phyloP scores from a whole-genome alignment of 1,284 basidiomycete species.

The Ceratobasidium sp. region DNA sequence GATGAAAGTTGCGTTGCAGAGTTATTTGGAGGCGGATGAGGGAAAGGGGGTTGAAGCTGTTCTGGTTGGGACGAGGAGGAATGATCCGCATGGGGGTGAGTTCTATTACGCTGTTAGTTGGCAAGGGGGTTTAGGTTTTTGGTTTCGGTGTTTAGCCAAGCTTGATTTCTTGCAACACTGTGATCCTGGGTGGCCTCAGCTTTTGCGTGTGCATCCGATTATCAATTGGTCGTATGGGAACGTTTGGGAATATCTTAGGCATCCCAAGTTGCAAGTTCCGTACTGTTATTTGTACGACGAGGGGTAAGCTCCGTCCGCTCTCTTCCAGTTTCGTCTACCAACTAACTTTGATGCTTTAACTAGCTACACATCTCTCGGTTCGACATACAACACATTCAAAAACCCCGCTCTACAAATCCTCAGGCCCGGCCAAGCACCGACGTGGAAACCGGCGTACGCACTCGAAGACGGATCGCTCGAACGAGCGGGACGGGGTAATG shows the following conservation, averaged over 20 bases:
- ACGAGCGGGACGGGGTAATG: constrained; percentile 63
- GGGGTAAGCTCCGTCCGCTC: constrained; percentile 69
- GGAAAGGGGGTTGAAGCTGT: constrained; percentile 73
- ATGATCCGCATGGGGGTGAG: constrained; percentile 94
- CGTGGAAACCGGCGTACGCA: constrained; percentile 83
- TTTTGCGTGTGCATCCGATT: constrained; percentile 94
- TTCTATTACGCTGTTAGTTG: neutral
- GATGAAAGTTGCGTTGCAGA: constrained; percentile 86
- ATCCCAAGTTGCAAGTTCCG: constrained; percentile 72
- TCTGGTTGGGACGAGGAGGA: constrained; percentile 87
- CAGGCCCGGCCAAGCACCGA: constrained; percentile 20
- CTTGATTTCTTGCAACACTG: constrained; percentile 82
- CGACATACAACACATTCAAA: constrained; percentile 92
- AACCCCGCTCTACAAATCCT: constrained; percentile 72
- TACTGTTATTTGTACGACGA: constrained; percentile 93
- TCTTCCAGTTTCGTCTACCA: no score
- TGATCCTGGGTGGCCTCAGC: constrained; percentile 88
- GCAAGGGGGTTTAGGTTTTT: neutral
- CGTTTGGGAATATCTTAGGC: constrained; percentile 88
- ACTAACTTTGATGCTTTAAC: no score
- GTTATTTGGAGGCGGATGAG: constrained; percentile 71
- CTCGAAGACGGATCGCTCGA: constrained; percentile 82
- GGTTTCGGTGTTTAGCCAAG: constrained; percentile 55
- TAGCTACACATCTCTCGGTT: constrained; percentile 97
- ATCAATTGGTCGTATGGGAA: constrained; percentile 94